Percentiles rank a stretch among this genome's conserved stretches.
phyloP scores from a whole-genome alignment of 2,329 filamentous ascomycete species.

The Fusarium setosum region DNA sequence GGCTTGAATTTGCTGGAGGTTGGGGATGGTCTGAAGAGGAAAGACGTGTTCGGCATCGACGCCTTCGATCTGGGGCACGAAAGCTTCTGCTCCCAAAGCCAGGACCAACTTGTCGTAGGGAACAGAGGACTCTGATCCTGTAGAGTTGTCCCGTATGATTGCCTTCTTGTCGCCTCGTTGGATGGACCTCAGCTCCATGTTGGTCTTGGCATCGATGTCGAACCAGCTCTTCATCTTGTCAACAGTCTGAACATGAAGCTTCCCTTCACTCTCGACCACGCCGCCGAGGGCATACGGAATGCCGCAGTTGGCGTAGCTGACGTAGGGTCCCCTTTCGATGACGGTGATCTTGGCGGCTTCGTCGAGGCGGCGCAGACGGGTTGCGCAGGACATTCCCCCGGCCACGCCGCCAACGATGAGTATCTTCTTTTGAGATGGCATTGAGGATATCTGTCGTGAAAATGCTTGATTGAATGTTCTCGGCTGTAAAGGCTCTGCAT shows the following conservation, averaged over 20 bases:
- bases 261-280: not conserved
- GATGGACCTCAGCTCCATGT: constrained; percentile 6
- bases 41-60: constrained; percentile 5
- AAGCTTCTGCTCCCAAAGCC: not conserved
- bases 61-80: not conserved
- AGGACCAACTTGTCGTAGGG: not conserved
- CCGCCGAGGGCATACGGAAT: constrained; percentile 12
- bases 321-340: constrained; percentile 11
- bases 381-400: constrained; percentile 20
- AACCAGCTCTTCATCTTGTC: constrained; percentile 11
- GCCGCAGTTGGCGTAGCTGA: constrained; percentile 19
- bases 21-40: constrained; percentile 10
- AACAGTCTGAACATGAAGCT: constrained; percentile 3
- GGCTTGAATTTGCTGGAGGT: constrained; percentile 4
- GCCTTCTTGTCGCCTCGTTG: not conserved
- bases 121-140: not conserved
- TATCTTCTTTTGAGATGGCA: constrained; percentile 3
- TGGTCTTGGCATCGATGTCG: constrained; percentile 3
- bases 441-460: not conserved
- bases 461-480: not conserved
- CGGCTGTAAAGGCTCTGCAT: not conserved
- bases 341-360: constrained; percentile 10
- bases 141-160: not conserved
- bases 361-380: constrained; percentile 14
- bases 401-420: constrained; percentile 21